Evolutionary conservation across 371 early-diverging fungal species (phyloP), one percentile per base, ranked within the genome.

Genomic region (Rhizopus stolonifer): DNA sequence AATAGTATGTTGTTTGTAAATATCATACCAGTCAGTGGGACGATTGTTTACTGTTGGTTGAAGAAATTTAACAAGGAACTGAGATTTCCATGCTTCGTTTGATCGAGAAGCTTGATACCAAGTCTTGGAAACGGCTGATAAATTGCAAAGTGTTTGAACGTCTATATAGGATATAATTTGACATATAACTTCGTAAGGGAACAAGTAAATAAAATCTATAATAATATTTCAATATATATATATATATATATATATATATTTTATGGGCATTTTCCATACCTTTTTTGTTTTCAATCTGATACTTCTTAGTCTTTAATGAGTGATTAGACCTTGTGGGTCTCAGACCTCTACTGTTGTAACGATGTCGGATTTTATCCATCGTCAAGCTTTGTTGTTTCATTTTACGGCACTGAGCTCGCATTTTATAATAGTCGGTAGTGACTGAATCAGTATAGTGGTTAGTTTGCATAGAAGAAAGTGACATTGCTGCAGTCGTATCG

Each of bases 1-100:
- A 22, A 64, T 60, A 52, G 67, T 50, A 17, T 60, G 65, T 46
- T 74, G 74, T 36, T 69, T 68, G 43, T 63, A 69, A 22, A 67
- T 22, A 32, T 69, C 56, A 29, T 64, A 57, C 71, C 71, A 73
- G 26, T 71, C 66, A 5, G 49, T 15, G 3, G n/a, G 38, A 38
- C 45, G 47, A 22, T 43, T 36, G 14, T 32, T 26, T 21, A 21
- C 24, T 24, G 22, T 29, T 10, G 10, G 10, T 4, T 29, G 31
- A 14, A 25, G 24, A 42, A 45, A 24, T n/a, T 25, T 13, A 23
- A 10, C 23, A 15, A 18, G 43, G n/a, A 50, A 39, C 14, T 53
- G 9, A 9, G 29, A 22, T 24, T 48, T 46, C 66, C 62, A 62
- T 4, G 62, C 49, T 47, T 58, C 44, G 18, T 62, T 62, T 14